Evolutionary conservation across 805 yeast genomes (phyloP).

Genomic region (Isabelozyma heimii): DNA sequence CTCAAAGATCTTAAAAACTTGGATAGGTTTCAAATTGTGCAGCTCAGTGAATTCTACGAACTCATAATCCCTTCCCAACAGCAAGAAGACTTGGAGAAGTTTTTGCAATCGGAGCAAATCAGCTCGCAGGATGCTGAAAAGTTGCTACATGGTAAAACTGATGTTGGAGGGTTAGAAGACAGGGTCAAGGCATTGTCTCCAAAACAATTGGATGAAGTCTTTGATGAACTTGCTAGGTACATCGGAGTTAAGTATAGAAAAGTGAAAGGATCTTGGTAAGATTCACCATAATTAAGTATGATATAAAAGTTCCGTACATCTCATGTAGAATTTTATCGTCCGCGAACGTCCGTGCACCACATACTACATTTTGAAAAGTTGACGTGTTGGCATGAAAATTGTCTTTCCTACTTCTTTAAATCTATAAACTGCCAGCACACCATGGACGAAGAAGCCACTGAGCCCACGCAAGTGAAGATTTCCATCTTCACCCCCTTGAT

Average conservation of each 20-base stretch:
- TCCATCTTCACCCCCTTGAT: slow-evolving; percentile 64
- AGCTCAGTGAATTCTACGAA: slow-evolving; percentile 72
- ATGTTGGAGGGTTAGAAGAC: slow-evolving; percentile 1
- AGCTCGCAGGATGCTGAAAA: slow-evolving; percentile 7
- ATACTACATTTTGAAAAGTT: not conserved
- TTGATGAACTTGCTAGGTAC: slow-evolving; percentile 64
- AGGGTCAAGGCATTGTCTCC: slow-evolving; percentile 25
- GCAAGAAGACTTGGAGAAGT: slow-evolving; percentile 39
- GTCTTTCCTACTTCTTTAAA: not conserved
- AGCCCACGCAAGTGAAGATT: slow-evolving; percentile 21
- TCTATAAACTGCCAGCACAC: not conserved
- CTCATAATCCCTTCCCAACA: slow-evolving; percentile 62
- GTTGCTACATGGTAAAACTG: slow-evolving; percentile 1
- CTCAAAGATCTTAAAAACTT: slow-evolving; percentile 51
- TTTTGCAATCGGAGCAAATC: slow-evolving; percentile 7
- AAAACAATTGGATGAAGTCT: slow-evolving; percentile 52
- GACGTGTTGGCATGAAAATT: not conserved
- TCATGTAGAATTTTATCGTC: too few species aligned
- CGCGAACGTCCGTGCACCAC: not conserved
- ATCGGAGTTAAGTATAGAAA: slow-evolving; percentile 62
- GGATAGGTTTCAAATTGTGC: slow-evolving; percentile 43
- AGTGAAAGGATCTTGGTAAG: slow-evolving; percentile 45
- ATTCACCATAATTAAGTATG: not conserved
- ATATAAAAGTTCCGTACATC: not conserved
- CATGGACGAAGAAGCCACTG: slow-evolving; percentile 17